Evolutionary conservation across 768 basidiomycete genomes (phyloP).

Genomic region (Suillus plorans): DNA sequence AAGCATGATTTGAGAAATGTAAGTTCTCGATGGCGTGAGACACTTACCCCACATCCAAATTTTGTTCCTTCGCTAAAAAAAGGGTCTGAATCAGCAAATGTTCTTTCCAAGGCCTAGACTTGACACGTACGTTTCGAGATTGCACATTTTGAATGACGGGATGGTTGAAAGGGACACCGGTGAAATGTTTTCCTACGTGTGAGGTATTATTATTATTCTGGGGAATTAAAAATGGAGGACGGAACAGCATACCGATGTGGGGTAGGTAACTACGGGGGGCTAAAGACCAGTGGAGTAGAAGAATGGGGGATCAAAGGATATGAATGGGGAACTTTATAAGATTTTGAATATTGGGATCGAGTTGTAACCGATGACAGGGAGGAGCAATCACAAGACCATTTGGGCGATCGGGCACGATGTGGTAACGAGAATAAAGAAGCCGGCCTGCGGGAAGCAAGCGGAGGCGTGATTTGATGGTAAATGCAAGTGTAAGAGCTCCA

Average conservation of each 20-base stretch:
- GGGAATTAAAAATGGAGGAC: conserved; percentile 6
- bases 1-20: conserved; percentile 11
- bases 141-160: conserved; percentile 45
- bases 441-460: conserved; percentile 5
- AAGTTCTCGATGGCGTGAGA: conserved; percentile 21
- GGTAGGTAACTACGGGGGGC: conserved; percentile 10
- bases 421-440: conserved; percentile 12
- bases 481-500: not conserved
- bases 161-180: conserved; percentile 10
- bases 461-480: conserved; percentile 6
- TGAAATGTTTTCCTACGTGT: conserved; percentile 8
- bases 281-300: conserved; percentile 1
- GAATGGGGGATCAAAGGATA: conserved; percentile 10
- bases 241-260: conserved; percentile 18
- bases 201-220: not conserved
- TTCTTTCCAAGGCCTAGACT: conserved; percentile 14
- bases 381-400: conserved; percentile 30
- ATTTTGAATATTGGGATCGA: conserved; percentile 11
- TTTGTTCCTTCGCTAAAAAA: conserved; percentile 66
- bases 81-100: conserved; percentile 26
- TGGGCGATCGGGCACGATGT: conserved; percentile 31
- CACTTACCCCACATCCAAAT: conserved; percentile 63
- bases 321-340: conserved; percentile 33
- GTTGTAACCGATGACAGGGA: conserved; percentile 14
- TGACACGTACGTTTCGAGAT: conserved; percentile 49